A percentile compares a stretch with the other conserved stretches of the same genome.
Evolutionary conservation across 805 yeast species (phyloP).

Genomic region (Kuraishia cidri): DNA sequence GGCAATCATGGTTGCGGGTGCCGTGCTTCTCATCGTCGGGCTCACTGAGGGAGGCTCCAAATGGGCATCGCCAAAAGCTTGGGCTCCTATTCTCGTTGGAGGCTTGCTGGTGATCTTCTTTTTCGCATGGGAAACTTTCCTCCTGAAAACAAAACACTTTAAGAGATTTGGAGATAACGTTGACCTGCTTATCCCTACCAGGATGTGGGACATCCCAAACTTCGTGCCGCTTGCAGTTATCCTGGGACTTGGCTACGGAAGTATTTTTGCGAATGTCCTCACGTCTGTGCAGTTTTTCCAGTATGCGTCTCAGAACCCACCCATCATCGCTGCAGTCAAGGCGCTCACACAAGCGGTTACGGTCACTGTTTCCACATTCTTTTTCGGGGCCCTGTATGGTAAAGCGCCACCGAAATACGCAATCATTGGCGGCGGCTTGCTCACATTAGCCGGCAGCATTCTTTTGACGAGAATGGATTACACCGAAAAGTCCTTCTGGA

Average conservation of each 20-base stretch:
- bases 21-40: conserved; percentile 23
- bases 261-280: conserved; percentile 12
- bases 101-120: conserved; percentile 11
- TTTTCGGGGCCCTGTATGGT: not conserved
- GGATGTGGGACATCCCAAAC: conserved; percentile 15
- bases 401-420: conserved; percentile 11
- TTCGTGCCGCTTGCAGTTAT: conserved; percentile 13
- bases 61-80: conserved; percentile 24
- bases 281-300: conserved; percentile 5
- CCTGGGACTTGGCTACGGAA: conserved; percentile 9
- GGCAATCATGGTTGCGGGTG: conserved; percentile 19
- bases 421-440: conserved; percentile 5
- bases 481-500: not conserved
- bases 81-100: conserved; percentile 24
- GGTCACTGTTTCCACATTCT: not conserved
- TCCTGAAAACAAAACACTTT: not conserved
- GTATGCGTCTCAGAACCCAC: conserved; percentile 3
- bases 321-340: conserved; percentile 4
- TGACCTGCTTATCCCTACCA: conserved; percentile 18
- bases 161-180: conserved; percentile 8
- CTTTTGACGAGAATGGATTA: not conserved
- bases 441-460: conserved; percentile 1
- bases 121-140: conserved; percentile 16
- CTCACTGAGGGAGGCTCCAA: conserved; percentile 27
- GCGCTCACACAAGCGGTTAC: conserved; percentile 13